Evolutionary conservation across 768 basidiomycete species (phyloP).

Genomic region (Auricularia auricula-judae): DNA sequence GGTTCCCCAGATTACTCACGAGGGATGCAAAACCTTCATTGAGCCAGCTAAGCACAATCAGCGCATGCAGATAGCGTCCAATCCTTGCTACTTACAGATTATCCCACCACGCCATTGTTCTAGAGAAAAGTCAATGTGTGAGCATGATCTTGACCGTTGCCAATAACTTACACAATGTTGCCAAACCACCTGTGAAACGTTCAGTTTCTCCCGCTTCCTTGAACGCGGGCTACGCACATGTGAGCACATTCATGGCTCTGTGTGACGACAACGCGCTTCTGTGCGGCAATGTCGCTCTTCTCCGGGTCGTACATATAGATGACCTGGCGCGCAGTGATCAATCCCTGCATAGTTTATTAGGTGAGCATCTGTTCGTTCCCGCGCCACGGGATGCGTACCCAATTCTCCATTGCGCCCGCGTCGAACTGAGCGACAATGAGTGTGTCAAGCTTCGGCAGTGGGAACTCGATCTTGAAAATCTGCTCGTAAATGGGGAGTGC

Average conservation of each 20-base stretch:
- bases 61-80: neutral
- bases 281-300: slow-evolving; percentile 56
- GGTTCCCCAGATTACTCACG: slow-evolving; percentile 27
- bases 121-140: slow-evolving; percentile 14
- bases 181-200: slow-evolving; percentile 85
- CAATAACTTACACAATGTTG: slow-evolving; percentile 36
- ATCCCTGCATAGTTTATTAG: slow-evolving; percentile 32
- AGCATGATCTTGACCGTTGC: neutral
- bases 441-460: slow-evolving; percentile 90
- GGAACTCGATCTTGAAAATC: slow-evolving; percentile 85
- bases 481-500: slow-evolving; percentile 87
- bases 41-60: slow-evolving; percentile 6
- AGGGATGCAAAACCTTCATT: slow-evolving; percentile 70
- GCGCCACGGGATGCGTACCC: slow-evolving; percentile 28
- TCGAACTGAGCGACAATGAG: slow-evolving; percentile 23
- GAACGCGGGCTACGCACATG: slow-evolving; percentile 4
- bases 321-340: slow-evolving; percentile 82
- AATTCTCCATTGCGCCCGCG: slow-evolving; percentile 85
- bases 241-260: slow-evolving; percentile 73
- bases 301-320: slow-evolving; percentile 74
- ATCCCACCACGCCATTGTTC: slow-evolving; percentile 91
- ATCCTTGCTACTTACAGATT: slow-evolving; percentile 44
- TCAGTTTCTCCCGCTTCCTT: slow-evolving; percentile 2
- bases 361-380: neutral
- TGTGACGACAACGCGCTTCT: slow-evolving; percentile 65